phyloP scores from a whole-genome alignment of 148 eudicot species.

The Rhododendron molle region DNA sequence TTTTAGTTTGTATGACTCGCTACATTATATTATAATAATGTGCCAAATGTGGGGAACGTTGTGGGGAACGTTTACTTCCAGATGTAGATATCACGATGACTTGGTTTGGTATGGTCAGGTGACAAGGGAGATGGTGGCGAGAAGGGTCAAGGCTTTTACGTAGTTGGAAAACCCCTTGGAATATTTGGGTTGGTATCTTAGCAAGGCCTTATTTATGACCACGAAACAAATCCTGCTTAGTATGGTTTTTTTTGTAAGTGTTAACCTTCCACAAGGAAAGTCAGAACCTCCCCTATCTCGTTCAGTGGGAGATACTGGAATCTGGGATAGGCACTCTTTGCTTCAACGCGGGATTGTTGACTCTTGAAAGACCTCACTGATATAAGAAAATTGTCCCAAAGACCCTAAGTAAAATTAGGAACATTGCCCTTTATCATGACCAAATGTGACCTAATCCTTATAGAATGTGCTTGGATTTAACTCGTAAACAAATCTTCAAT shows the following conservation, averaged over 20 bases:
- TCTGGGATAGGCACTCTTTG: no score
- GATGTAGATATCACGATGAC: neutral
- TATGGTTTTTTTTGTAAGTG: no score
- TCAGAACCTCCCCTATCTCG: no score
- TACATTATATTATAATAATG: neutral
- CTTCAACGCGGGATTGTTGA: no score
- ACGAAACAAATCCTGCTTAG: no score
- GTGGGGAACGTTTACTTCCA: neutral
- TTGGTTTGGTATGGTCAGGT: neutral
- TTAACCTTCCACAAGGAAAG: no score
- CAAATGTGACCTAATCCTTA: neutral
- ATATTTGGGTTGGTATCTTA: neutral
- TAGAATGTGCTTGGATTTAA: neutral
- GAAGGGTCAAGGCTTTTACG: neutral
- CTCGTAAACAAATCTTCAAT: neutral
- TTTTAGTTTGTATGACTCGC: neutral
- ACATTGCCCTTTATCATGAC: neutral
- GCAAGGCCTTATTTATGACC: no score
- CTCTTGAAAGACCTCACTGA: neutral
- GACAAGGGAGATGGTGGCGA: neutral
- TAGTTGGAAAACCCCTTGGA: neutral
- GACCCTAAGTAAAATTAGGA: neutral
- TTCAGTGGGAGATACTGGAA: no score
- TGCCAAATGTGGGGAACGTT: neutral
- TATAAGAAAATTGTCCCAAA: neutral